Evolutionary conservation across 2,329 filamentous ascomycete genomes (phyloP).

Genomic region (Didymosphaeria variabile): DNA sequence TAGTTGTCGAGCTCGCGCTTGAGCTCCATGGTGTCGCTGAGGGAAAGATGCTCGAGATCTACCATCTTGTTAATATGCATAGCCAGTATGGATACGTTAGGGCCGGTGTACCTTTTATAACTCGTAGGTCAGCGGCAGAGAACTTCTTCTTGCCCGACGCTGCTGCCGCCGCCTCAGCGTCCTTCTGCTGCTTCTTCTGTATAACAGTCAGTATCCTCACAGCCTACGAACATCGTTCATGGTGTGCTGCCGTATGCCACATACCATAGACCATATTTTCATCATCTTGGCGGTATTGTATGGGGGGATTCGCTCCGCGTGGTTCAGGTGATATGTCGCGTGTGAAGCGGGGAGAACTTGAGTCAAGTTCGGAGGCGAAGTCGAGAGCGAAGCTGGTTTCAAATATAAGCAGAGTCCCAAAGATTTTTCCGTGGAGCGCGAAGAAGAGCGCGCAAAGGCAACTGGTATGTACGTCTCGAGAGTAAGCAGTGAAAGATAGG

Average conservation of each 20-base stretch:
- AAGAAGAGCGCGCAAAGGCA: neutral
- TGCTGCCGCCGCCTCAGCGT: constrained; percentile 87
- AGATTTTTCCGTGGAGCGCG: neutral
- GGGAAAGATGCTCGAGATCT: constrained; percentile 84
- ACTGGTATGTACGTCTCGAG: neutral
- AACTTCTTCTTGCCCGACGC: constrained; percentile 92
- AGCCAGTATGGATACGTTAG: too few species aligned
- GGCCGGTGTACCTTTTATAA: constrained; percentile 81
- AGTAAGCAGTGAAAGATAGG: constrained; percentile 19
- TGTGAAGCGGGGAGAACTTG: constrained; percentile 19
- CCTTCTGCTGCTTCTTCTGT: constrained; percentile 90
- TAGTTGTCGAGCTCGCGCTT: constrained; percentile 15
- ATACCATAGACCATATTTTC: constrained; percentile 99
- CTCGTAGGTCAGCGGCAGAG: constrained; percentile 91
- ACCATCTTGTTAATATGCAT: constrained; percentile 22
- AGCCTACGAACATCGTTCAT: neutral
- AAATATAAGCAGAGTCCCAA: neutral
- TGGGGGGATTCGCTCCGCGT: constrained; percentile 14
- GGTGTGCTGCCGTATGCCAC: constrained; percentile 26
- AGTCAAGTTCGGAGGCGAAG: constrained; percentile 2
- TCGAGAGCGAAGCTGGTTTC: neutral
- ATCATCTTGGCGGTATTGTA: constrained; percentile 73
- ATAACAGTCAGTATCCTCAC: constrained; percentile 32
- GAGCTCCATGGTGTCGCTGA: constrained; percentile 77
- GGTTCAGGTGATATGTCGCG: constrained; percentile 25